Conservation (phyloP, 2,329 filamentous ascomycete genomes). For the Alternaria panax region DNA sequence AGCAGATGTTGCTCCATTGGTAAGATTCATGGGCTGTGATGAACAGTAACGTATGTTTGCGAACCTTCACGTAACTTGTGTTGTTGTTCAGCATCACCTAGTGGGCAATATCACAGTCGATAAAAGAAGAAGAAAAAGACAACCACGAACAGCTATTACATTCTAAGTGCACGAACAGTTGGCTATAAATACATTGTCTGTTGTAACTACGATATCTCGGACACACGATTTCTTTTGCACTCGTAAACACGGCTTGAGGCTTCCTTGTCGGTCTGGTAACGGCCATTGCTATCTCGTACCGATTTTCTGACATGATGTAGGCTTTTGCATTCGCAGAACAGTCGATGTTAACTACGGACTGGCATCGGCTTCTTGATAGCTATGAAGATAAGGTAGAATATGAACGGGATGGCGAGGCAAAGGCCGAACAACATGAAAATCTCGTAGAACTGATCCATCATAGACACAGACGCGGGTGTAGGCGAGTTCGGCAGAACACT, state of each 20-base stretch:
- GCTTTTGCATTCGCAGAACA: background rate
- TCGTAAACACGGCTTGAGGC: background rate
- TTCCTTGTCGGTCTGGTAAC: background rate
- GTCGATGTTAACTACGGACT: background rate
- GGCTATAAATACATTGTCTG: background rate
- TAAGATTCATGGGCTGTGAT: background rate
- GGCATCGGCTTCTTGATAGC: background rate
- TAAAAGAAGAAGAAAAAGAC: background rate
- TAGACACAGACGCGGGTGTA: no score
- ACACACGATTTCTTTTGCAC: background rate
- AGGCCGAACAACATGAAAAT: constrained; percentile 1
- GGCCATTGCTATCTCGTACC: background rate
- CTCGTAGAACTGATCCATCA: background rate
- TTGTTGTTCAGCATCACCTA: background rate
- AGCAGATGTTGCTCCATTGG: background rate
- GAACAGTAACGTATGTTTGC: background rate
- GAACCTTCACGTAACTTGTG: background rate
- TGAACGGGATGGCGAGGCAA: background rate
- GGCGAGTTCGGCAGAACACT: background rate
- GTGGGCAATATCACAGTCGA: background rate
- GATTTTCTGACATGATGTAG: background rate
- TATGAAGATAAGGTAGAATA: background rate
- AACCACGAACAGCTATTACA: background rate
- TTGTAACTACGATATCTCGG: background rate
- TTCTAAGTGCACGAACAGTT: background rate